phyloP scores from a whole-genome alignment of 306 rosid genomes.

The Crotalaria pallida region DNA sequence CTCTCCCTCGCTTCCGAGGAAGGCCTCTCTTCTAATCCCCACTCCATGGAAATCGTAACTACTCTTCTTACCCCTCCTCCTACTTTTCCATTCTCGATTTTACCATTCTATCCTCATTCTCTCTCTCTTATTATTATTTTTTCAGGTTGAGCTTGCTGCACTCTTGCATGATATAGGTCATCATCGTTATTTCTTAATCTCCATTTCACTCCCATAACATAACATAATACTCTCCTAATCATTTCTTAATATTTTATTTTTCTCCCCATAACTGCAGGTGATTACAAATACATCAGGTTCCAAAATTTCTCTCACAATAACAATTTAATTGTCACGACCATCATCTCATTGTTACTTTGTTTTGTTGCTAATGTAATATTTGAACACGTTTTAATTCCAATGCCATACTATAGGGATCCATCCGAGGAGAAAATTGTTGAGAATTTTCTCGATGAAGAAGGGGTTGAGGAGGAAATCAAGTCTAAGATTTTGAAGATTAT shows the following conservation, averaged over 20 bases:
- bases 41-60: constrained; percentile 69
- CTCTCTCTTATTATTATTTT: neutral
- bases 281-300: constrained; percentile 82
- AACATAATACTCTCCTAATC: neutral
- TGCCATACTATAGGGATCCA: constrained; percentile 60
- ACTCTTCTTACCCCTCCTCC: neutral
- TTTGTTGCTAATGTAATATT: neutral
- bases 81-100: neutral
- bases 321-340: no score
- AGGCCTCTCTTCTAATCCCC: constrained; percentile 55
- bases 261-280: constrained; percentile 40
- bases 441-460: constrained; percentile 65
- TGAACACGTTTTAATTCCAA: neutral
- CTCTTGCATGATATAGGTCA: constrained; percentile 83
- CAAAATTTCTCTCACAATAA: neutral
- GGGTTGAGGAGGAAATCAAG: constrained; percentile 56
- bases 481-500: constrained; percentile 48
- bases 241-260: neutral
- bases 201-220: neutral
- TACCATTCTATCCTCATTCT: neutral
- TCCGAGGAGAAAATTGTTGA: constrained; percentile 61
- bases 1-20: constrained; percentile 76
- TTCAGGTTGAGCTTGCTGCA: constrained; percentile 87
- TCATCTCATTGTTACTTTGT: neutral
- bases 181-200: neutral